Percentiles rank a stretch among this genome's conserved stretches.
Conservation (phyloP, 768 basidiomycete species). For the Chalciporus piperatus region DNA sequence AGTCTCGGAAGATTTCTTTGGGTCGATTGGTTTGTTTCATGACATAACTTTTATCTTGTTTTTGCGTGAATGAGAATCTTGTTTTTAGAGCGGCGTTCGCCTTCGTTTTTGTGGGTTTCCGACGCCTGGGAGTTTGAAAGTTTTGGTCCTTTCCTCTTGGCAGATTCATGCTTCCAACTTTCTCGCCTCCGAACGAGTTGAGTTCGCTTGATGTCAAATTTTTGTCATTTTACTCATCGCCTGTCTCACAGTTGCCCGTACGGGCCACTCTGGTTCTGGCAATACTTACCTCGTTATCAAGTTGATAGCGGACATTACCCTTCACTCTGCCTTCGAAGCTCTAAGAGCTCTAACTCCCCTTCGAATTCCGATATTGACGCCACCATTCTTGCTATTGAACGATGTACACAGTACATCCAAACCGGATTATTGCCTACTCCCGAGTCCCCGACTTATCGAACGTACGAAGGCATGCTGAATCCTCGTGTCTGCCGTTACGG, state of each 20-base stretch:
- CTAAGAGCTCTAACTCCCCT: neutral
- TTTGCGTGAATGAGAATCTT: neutral
- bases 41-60: neutral
- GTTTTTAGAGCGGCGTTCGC: no score
- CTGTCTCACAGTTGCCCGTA: neutral
- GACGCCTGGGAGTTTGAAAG: no score
- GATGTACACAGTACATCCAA: neutral
- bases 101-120: no score
- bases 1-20: no score
- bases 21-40: neutral
- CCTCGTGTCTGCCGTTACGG: slow-evolving; percentile 12
- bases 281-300: no score
- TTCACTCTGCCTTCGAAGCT: no score
- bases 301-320: no score
- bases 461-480: slow-evolving; percentile 8
- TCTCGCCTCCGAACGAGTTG: no score
- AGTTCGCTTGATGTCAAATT: no score
- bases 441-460: neutral
- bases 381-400: neutral
- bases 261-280: neutral
- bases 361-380: no score
- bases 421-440: neutral
- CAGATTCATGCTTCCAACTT: no score
- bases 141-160: no score
- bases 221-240: neutral